phyloP scores from a whole-genome alignment of 768 basidiomycete species.

The Leccinellum luteum region DNA sequence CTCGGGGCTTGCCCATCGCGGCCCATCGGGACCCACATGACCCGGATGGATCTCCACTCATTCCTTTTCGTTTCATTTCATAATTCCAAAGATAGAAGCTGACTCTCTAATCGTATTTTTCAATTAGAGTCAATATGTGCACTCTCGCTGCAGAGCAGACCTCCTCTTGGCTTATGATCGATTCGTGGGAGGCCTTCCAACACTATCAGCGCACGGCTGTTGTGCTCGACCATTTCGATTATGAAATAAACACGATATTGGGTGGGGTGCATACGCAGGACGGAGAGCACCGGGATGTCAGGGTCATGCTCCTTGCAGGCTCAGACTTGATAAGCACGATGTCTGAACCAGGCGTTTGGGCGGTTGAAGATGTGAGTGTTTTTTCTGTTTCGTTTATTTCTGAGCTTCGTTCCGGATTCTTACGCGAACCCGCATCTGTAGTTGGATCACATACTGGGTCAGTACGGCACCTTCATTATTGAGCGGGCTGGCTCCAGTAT shows the following conservation, averaged over 20 bases:
- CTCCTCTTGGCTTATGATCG: slow-evolving; percentile 94
- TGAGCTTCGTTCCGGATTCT: slow-evolving; percentile 12
- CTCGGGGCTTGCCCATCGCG: slow-evolving; percentile 11
- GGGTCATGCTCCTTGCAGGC: slow-evolving; percentile 95
- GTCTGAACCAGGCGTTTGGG: slow-evolving; percentile 98
- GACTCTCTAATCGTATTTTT: slow-evolving; percentile 17
- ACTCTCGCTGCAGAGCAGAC: slow-evolving; percentile 88
- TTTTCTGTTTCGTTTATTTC: background rate
- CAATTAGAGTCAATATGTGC: slow-evolving; percentile 78
- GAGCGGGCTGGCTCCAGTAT: slow-evolving; percentile 94
- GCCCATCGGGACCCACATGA: slow-evolving; percentile 4
- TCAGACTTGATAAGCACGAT: slow-evolving; percentile 97
- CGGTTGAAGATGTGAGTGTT: slow-evolving; percentile 80
- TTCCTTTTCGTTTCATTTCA: background rate
- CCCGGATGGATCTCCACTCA: slow-evolving; percentile 7
- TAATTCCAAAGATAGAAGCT: slow-evolving; percentile 15
- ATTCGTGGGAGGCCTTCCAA: slow-evolving; percentile 96
- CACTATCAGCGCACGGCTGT: slow-evolving; percentile 94
- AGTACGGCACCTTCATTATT: slow-evolving; percentile 92
- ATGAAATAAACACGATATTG: slow-evolving; percentile 83
- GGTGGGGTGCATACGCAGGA: slow-evolving; percentile 77
- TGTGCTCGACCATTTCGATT: slow-evolving; percentile 95
- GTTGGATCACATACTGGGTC: slow-evolving; percentile 95
- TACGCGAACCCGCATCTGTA: slow-evolving; percentile 31
- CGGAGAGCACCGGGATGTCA: slow-evolving; percentile 71